Evolutionary conservation across 176 grass and related monocot genomes (phyloP).

Genomic region (Paspalum vaginatum): DNA sequence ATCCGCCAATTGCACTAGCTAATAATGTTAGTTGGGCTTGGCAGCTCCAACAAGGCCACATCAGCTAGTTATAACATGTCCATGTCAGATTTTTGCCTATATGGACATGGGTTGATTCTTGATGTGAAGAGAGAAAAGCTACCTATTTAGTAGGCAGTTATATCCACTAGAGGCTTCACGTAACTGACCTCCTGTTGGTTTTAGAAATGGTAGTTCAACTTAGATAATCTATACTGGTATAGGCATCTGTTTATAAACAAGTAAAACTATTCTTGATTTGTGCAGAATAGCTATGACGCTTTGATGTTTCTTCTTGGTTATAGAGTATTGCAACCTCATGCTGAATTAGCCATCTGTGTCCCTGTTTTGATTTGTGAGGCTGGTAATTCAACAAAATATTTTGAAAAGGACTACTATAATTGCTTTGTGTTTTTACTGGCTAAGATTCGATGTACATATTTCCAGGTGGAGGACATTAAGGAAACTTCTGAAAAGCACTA

Average conservation of each 20-base stretch:
- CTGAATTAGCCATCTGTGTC: conserved; percentile 23
- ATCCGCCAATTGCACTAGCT: conserved; percentile 7
- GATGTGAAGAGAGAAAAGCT: too few relatives aligned
- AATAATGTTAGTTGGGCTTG: neutral
- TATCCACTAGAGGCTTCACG: neutral
- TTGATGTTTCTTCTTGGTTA: too few relatives aligned
- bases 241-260: neutral
- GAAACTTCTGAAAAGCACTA: conserved; percentile 57
- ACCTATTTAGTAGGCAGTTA: neutral
- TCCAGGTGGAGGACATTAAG: conserved; percentile 64
- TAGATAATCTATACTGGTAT: neutral
- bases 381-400: neutral
- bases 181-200: conserved; percentile 6
- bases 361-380: neutral
- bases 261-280: conserved; percentile 36
- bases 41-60: neutral
- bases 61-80: too few relatives aligned
- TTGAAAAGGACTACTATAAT: neutral
- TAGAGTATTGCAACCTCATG: conserved; percentile 7
- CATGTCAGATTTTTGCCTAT: too few relatives aligned
- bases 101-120: too few relatives aligned
- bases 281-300: too few relatives aligned
- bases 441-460: conserved; percentile 43
- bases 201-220: neutral
- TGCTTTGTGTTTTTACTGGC: conserved; percentile 21